A percentile compares a stretch with the other conserved stretches of the same genome.
These are phyloP conservation scores for Ehretia macrophylla DNA, from an alignment of 257 asterid genomes.

Conservation along the genomic window DNA sequence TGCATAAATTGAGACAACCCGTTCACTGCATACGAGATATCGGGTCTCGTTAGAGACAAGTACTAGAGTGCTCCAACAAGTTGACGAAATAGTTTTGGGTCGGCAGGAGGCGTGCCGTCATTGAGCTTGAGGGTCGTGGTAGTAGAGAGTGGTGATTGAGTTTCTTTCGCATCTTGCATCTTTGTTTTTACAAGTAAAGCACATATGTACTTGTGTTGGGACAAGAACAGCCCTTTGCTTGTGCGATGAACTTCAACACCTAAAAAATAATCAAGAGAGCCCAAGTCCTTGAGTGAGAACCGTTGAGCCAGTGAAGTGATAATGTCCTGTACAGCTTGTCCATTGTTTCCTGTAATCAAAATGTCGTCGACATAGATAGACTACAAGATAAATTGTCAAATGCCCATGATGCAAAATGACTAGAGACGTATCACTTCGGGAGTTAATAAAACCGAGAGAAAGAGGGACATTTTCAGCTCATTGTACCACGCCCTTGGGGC, in stretches of 20 bases:
- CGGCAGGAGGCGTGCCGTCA: background rate
- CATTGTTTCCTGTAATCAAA: too few relatives aligned
- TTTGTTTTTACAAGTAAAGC: too few relatives aligned
- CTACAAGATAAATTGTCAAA: background rate
- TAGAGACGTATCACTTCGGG: background rate
- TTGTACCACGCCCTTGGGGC: too few relatives aligned
- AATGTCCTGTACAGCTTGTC: too few relatives aligned
- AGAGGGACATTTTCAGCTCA: background rate
- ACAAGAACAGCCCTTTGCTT: background rate
- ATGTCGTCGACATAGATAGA: background rate
- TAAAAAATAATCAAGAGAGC: too few relatives aligned
- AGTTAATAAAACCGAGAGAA: background rate
- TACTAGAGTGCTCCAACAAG: too few relatives aligned
- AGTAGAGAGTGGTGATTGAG: background rate
- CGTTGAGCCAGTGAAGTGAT: too few relatives aligned
- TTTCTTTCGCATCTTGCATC: background rate
- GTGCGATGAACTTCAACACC: too few relatives aligned
- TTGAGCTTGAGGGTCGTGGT: background rate
- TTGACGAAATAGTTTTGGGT: background rate
- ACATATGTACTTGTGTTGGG: background rate
- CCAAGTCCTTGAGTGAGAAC: too few relatives aligned
- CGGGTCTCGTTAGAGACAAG: too few relatives aligned
- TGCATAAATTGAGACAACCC: too few relatives aligned
- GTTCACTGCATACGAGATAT: too few relatives aligned
- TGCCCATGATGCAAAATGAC: background rate